These are phyloP conservation scores for Candida montana DNA, from an alignment of 805 yeast genomes.

Conservation along the genomic window DNA sequence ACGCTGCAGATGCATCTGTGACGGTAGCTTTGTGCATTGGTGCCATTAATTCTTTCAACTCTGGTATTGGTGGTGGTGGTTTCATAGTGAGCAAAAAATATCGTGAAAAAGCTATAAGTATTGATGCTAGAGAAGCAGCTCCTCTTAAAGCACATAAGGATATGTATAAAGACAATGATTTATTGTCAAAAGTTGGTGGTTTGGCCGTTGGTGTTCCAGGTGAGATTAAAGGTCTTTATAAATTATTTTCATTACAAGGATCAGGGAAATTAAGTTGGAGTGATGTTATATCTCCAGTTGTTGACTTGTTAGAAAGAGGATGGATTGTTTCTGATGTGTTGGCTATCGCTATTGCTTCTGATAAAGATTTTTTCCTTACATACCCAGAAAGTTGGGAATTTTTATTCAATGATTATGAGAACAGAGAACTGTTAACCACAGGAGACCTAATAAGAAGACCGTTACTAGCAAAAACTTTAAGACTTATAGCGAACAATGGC, in stretches of 20 bases:
- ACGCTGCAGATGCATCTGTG: slow-evolving; percentile 92
- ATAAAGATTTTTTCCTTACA: slow-evolving; percentile 28
- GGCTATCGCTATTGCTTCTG: slow-evolving; percentile 36
- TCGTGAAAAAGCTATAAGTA: slow-evolving; percentile 46
- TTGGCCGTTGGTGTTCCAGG: slow-evolving; percentile 91
- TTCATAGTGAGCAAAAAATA: slow-evolving; percentile 48
- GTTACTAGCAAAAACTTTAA: slow-evolving; percentile 60
- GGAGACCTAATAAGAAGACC: slow-evolving; percentile 65
- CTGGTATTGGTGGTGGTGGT: slow-evolving; percentile 94
- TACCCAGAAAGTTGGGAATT: slow-evolving; percentile 50
- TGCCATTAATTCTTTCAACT: slow-evolving; percentile 69
- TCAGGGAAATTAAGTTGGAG: slow-evolving; percentile 70
- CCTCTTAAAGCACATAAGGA: slow-evolving; percentile 56
- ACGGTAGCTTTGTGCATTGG: slow-evolving; percentile 89
- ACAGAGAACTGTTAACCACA: slow-evolving; percentile 31
- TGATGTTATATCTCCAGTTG: slow-evolving; percentile 71
- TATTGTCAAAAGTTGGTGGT: slow-evolving; percentile 68
- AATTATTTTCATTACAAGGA: slow-evolving; percentile 54
- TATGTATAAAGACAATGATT: slow-evolving; percentile 53
- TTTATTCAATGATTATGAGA: slow-evolving; percentile 33
- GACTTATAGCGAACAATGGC: slow-evolving; percentile 69
- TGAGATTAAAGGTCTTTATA: slow-evolving; percentile 78
- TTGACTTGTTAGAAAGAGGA: slow-evolving; percentile 58
- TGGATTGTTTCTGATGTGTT: slow-evolving; percentile 47
- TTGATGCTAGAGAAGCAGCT: slow-evolving; percentile 89